Conservation (phyloP, 495 filamentous ascomycete genomes). For the Penicillium goetzii region DNA sequence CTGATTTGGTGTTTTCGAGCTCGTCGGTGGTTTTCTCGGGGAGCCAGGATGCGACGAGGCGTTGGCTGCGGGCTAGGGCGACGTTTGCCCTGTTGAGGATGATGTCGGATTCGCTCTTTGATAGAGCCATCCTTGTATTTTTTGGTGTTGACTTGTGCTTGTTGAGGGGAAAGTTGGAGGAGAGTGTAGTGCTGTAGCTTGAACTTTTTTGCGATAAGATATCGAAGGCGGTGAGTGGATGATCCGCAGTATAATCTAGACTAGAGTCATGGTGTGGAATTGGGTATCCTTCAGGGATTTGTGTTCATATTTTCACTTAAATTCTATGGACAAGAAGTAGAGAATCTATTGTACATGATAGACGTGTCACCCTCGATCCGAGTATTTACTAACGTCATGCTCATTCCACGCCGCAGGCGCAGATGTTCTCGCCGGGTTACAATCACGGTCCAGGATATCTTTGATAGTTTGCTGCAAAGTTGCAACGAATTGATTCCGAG, state of each 20-base stretch:
- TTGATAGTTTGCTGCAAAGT: slow-evolving; percentile 7
- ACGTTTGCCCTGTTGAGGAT: slow-evolving; percentile 56
- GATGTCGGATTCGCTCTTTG: slow-evolving; percentile 48
- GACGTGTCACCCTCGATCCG: background rate
- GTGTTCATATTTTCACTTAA: background rate
- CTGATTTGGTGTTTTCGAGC: slow-evolving; percentile 44
- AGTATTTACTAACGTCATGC: slow-evolving; percentile 10
- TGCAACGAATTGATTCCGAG: background rate
- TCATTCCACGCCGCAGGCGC: slow-evolving; percentile 7
- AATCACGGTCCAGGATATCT: slow-evolving; percentile 13
- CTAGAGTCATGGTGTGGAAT: background rate
- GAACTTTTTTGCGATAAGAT: slow-evolving; percentile 25
- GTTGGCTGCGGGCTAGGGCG: slow-evolving; percentile 53
- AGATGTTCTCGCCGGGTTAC: background rate
- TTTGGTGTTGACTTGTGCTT: background rate
- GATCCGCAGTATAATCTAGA: background rate
- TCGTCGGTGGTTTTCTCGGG: slow-evolving; percentile 51
- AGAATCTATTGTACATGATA: slow-evolving; percentile 1
- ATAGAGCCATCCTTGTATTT: slow-evolving; percentile 35
- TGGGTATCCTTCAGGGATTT: background rate
- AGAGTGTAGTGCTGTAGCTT: background rate
- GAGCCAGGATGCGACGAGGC: slow-evolving; percentile 57
- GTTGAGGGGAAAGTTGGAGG: background rate
- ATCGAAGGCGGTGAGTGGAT: slow-evolving; percentile 25
- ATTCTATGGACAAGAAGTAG: background rate